Base-by-base conservation (phyloP, 495 filamentous ascomycete species). In the Entonaema liquescens region DNA sequence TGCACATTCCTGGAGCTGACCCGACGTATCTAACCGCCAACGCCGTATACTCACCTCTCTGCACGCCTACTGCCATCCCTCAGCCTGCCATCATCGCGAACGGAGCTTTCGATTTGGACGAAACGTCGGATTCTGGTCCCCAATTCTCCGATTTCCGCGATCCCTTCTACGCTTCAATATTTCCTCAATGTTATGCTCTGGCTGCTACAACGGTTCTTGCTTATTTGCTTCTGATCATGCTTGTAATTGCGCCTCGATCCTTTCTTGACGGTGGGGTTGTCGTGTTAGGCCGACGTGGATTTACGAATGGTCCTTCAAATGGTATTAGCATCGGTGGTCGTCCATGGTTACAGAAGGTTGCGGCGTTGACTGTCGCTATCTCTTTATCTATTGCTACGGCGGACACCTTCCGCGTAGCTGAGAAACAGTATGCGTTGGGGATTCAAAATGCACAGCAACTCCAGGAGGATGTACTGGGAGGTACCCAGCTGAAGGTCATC, bases 271-370 rank as follows among this genome's bases (percentile, higher is more conserved):
- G 92, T n/a, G 91, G 92, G 13, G 88, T 89, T 19, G 91, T 94
- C 49, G 88, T 94, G 55, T 79, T 95, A n/a, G 90, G 92, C 36
- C 85, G 90, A n/a, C 87, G 90, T 79, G 93, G 93, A 38, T 93
- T 97, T 79, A 95, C 94, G 49, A 90, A 91, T 75, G 89, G 92
- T 12, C 90, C 90, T 5, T 88, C 88, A 38, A 90, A 88, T 15
- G 84, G 93, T 11, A 90, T 94, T 42, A 92, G 90, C 36, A 91
- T 98, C n/a, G 94, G 94, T 17, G 92, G 93, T 15, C 88, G 95
- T 36, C 96, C 95, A 29, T 98, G 93, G 95, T 80, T 99, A 59
- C 95, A 99, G 78, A 98, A 98, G 79, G 88, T 97, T 13, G 95
- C 95, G 12, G 93, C 96, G 17, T 81, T 97, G 42, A 89, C 91